Conservation (phyloP, 2,329 filamentous ascomycete genomes). For the Microthyrium microscopicum region DNA sequence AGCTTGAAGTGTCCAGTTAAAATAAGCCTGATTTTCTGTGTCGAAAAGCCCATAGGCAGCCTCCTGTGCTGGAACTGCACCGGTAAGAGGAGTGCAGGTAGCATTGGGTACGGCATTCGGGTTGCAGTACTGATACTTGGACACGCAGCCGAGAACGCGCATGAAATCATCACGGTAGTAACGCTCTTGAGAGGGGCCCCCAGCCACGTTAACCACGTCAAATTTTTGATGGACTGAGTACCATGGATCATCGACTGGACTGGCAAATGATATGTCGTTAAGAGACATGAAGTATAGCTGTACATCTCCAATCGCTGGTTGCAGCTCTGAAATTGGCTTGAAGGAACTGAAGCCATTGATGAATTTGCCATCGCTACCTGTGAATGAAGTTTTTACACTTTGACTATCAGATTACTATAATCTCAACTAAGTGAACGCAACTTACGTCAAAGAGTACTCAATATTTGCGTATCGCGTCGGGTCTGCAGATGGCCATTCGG, state of each 20-base stretch:
- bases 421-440: not conserved
- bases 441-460: not conserved
- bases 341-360: not conserved
- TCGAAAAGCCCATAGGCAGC: not conserved
- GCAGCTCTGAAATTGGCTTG: slow-evolving; percentile 6
- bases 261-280: slow-evolving; percentile 3
- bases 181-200: too few relatives aligned
- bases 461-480: not conserved
- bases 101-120: slow-evolving; percentile 3
- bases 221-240: slow-evolving; percentile 7
- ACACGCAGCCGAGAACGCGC: slow-evolving; percentile 5
- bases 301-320: slow-evolving; percentile 6
- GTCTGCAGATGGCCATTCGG: too few relatives aligned
- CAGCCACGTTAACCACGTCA: not conserved
- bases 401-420: not conserved
- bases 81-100: slow-evolving; percentile 5
- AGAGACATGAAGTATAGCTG: slow-evolving; percentile 7
- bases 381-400: too few relatives aligned
- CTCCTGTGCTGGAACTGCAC: not conserved
- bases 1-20: too few relatives aligned
- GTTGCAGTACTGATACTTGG: slow-evolving; percentile 10
- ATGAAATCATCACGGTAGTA: slow-evolving; percentile 3
- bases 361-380: not conserved
- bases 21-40: not conserved
- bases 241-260: slow-evolving; percentile 9